Percentiles rank a stretch among this genome's conserved stretches.
Evolutionary conservation across 169 alveolate genomes (phyloP).

Genomic region (Cryptosporidium canis): DNA sequence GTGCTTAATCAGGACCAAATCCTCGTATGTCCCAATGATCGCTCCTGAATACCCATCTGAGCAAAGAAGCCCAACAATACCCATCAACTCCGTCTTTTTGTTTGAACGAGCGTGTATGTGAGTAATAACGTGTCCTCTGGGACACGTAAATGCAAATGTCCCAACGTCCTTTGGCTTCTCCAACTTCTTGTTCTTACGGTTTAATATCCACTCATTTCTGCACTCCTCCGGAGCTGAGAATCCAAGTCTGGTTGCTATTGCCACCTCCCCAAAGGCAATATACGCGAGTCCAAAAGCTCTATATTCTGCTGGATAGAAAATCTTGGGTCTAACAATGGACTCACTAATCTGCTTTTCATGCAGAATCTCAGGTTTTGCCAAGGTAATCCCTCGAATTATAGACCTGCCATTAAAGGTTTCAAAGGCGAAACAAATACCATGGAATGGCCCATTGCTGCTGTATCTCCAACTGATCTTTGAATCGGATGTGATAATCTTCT

Average conservation of each 20-base stretch:
- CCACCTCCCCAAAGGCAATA: constrained; percentile 59
- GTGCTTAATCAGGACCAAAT: not conserved
- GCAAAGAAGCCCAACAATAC: constrained; percentile 39
- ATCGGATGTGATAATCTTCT: constrained; percentile 8
- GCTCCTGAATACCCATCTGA: constrained; percentile 73
- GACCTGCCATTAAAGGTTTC: not conserved
- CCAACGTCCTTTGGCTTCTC: constrained; percentile 3
- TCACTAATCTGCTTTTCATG: constrained; percentile 1
- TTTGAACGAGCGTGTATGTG: constrained; percentile 22
- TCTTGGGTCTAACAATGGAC: constrained; percentile 47
- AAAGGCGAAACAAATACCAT: constrained; percentile 61
- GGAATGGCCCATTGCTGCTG: constrained; percentile 9
- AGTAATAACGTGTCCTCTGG: constrained; percentile 45
- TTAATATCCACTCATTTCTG: constrained; percentile 15
- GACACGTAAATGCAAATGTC: constrained; percentile 35
- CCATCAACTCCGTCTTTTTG: constrained; percentile 14
- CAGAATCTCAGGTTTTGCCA: constrained; percentile 5
- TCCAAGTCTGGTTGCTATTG: constrained; percentile 45
- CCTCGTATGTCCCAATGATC: constrained; percentile 20
- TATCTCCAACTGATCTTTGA: constrained; percentile 24
- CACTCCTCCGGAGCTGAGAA: constrained; percentile 45
- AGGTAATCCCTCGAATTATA: constrained; percentile 15
- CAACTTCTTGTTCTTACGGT: not conserved
- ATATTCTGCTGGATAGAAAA: constrained; percentile 47
- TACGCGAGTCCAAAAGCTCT: constrained; percentile 29